Base-by-base conservation (phyloP, 2,329 filamentous ascomycete species). In the Decorospora gaudefroyi region DNA sequence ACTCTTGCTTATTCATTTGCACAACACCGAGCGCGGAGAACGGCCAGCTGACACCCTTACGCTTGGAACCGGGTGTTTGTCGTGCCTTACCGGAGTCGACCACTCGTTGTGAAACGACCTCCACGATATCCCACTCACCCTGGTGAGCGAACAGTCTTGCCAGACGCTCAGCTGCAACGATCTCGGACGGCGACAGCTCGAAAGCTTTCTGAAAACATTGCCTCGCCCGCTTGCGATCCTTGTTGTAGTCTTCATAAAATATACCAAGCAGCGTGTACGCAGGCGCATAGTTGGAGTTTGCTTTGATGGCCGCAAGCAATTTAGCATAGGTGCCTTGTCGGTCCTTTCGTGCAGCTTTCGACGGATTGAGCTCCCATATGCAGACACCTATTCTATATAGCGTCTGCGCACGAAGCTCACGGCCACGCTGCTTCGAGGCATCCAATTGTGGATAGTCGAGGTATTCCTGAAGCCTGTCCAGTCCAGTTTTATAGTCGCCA, bases 121-220 rank as follows among this genome's bases (percentile, higher is more conserved):
- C 93, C 6, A 99, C 95, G 36, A 95, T 84, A 55, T 97, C 93
- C 93, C 93, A 99, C 62, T 99, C 93, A 25, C 88, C 84, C 55
- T 90, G 85, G 40, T 95, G 85, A 0, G 95, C 92, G 68, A 96
- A 99, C 0, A 84, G 85, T 46, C 82, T 82, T 1, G 93, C 91
- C 11, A 99, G 79, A 18, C 90, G 82, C 69, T 97, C 89, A 0
- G 93, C 93, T 23, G 93, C 90, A 56, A 86, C 78, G 1, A 96
- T 82, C 65, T 99, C 93, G 0, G 88, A 85, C 0, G 90, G 76
- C 0, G 93, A 99, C 3, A 99, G 75, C 68, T 99, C 93, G 35
- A 99, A 88, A 0, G 93, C 93, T 67, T 97, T 96, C 61, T 96
- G 89, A 62, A 97, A 97, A 66, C 92, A 97, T 52, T 88, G 85